These are phyloP conservation scores for Mycena amicta DNA, from an alignment of 768 basidiomycete species.

Conservation along the genomic window DNA sequence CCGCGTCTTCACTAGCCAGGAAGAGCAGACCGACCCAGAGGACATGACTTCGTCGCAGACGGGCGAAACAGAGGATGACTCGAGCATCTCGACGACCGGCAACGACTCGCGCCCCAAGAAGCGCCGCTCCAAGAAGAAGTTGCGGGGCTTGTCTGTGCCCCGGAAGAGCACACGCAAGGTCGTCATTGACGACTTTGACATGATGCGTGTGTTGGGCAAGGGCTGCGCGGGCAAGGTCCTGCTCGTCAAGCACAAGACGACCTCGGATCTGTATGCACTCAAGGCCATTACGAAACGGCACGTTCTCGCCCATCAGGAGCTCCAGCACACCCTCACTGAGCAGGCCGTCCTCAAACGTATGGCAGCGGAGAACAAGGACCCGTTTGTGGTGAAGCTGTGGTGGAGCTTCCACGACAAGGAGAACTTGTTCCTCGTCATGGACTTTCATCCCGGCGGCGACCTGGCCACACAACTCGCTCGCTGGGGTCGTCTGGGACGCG, in stretches of 20 bases:
- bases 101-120: conserved; percentile 53
- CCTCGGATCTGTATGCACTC: conserved; percentile 80
- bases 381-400: conserved; percentile 94
- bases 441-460: conserved; percentile 96
- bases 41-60: conserved; percentile 61
- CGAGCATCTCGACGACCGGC: conserved; percentile 64
- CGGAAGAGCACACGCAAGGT: conserved; percentile 72
- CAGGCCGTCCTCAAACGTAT: conserved; percentile 94
- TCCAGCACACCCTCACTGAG: conserved; percentile 95
- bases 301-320: conserved; percentile 94
- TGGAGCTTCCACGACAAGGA: conserved; percentile 99
- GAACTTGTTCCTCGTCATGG: conserved; percentile 96
- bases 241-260: conserved; percentile 80
- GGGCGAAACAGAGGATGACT: conserved; percentile 57
- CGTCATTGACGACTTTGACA: conserved; percentile 89
- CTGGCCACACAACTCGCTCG: conserved; percentile 96
- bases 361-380: conserved; percentile 85
- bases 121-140: conserved; percentile 38
- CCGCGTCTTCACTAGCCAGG: conserved; percentile 51
- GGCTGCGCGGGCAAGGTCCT: conserved; percentile 97
- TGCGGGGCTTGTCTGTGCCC: conserved; percentile 37
- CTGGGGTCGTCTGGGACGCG: conserved; percentile 91
- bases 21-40: conserved; percentile 23
- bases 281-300: conserved; percentile 98
- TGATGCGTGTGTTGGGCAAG: conserved; percentile 95